A percentile compares a stretch with the other conserved stretches of the same genome.
These are phyloP conservation scores for Perilla frutescens DNA, from an alignment of 257 asterid species.

Conservation along the genomic window DNA sequence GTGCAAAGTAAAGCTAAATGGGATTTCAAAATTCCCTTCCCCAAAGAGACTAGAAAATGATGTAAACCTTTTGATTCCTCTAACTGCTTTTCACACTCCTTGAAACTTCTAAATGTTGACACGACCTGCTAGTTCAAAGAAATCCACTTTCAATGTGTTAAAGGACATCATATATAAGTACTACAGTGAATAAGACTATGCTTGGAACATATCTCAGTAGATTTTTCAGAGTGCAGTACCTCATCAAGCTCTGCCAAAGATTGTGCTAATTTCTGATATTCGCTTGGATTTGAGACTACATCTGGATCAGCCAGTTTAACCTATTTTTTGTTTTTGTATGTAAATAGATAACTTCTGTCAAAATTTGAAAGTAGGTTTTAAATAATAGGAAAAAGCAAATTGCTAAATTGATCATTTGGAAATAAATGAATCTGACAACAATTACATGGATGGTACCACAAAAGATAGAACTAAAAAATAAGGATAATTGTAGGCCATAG, in stretches of 20 bases:
- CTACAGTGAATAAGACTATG: constrained; percentile 10
- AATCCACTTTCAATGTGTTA: constrained; percentile 30
- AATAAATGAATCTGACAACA: constrained; percentile 21
- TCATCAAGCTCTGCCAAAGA: constrained; percentile 95
- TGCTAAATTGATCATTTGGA: constrained; percentile 25
- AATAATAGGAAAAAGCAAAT: constrained; percentile 24
- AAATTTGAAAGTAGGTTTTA: constrained; percentile 24
- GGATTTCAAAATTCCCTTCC: background rate
- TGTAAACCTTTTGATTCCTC: constrained; percentile 86
- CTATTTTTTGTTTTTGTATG: constrained; percentile 44
- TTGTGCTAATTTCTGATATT: constrained; percentile 90
- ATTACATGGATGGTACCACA: background rate
- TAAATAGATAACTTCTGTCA: constrained; percentile 13
- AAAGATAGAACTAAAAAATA: constrained; percentile 9
- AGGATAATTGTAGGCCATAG: background rate
- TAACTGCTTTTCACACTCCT: constrained; percentile 82
- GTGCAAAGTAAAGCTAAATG: background rate
- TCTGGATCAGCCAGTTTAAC: constrained; percentile 95
- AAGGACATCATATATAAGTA: constrained; percentile 22
- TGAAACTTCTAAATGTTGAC: constrained; percentile 65
- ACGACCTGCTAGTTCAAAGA: constrained; percentile 74
- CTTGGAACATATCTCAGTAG: constrained; percentile 20
- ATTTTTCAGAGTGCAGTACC: constrained; percentile 51
- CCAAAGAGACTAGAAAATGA: constrained; percentile 26
- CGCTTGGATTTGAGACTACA: constrained; percentile 84